Conservation (phyloP, 352 stramenopile species). For the Blastocystis sp. region DNA sequence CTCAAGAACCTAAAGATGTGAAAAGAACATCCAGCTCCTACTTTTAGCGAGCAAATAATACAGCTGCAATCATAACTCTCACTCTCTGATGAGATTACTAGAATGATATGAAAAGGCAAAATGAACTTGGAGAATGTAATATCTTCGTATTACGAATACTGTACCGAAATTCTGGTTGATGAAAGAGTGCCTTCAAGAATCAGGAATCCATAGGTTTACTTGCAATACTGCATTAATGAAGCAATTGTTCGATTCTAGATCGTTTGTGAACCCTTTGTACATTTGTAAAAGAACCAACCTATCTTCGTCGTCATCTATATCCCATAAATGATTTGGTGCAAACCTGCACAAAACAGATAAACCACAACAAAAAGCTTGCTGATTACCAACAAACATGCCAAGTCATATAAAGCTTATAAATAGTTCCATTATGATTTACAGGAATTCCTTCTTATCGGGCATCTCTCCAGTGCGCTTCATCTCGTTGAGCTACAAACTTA, state of each 20-base stretch:
- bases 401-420: conserved; percentile 4
- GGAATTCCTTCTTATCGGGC: conserved; percentile 46
- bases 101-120: neutral
- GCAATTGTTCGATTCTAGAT: conserved; percentile 5
- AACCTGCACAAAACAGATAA: neutral
- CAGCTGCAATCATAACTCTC: conserved; percentile 24
- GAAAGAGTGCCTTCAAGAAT: conserved; percentile 3
- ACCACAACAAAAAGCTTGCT: neutral
- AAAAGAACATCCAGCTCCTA: neutral
- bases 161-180: conserved; percentile 28
- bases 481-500: conserved; percentile 26
- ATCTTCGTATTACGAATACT: conserved; percentile 18
- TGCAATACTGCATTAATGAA: conserved; percentile 52
- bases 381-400: neutral
- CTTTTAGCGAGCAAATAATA: conserved; percentile 46
- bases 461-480: conserved; percentile 40
- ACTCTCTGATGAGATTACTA: neutral
- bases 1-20: conserved; percentile 3
- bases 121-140: conserved; percentile 1
- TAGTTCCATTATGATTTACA: conserved; percentile 45
- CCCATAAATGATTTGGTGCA: neutral
- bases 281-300: neutral
- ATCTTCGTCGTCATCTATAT: conserved; percentile 31
- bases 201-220: neutral
- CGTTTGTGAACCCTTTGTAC: conserved; percentile 31